Evolutionary conservation across 1,139 yeast genomes (phyloP), one percentile per base, ranked within the genome.

Genomic region (Diutina neorugosa): DNA sequence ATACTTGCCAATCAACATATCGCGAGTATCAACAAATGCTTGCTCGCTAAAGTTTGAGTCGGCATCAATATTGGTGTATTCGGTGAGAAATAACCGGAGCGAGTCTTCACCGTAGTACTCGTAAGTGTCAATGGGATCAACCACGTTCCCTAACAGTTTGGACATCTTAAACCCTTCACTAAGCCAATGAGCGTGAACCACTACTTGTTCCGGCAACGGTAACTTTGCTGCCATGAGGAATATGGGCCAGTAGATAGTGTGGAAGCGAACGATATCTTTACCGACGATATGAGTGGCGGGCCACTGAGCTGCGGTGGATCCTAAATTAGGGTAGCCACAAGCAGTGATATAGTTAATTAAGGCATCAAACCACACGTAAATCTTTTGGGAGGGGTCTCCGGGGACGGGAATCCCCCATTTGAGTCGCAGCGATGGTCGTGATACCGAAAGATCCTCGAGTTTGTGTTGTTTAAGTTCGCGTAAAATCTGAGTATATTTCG

Each of bases 351-450:
- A 93, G 63, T 90, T 93, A 51, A 87, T 75, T 53, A 93, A 74
- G 0, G 99, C 99, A 68, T 93, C 99, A 57, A 93, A 86, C 99
- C 99, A 93, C 9, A 93, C 99, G 62, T 93, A 93, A 55, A 93
- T 84, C 53, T 78, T 84, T 62, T 93, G 98, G 0, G 81, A 61
- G 0, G 76, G 70, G 61, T 93, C 98, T 41, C 74, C 73, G 0
- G 98, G 98, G 0, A 93, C 98, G 1, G 80, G 80, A 31, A 93
- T 85, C 0, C 97, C 97, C 99, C 99, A 93, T 37, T 76, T 69
- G 52, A 91, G 74, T 54, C 98, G 71, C 14, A 82, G 69, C 0
- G 82, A 65, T 0, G 98, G 98, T 57, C 98, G 73, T 0, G 97
- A 90, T 1, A 93, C 76, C 31, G 96, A 87, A 52, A 93, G 72